These are phyloP conservation scores for Brettanomyces anomalus DNA, from an alignment of 805 yeast species.

Conservation along the genomic window DNA sequence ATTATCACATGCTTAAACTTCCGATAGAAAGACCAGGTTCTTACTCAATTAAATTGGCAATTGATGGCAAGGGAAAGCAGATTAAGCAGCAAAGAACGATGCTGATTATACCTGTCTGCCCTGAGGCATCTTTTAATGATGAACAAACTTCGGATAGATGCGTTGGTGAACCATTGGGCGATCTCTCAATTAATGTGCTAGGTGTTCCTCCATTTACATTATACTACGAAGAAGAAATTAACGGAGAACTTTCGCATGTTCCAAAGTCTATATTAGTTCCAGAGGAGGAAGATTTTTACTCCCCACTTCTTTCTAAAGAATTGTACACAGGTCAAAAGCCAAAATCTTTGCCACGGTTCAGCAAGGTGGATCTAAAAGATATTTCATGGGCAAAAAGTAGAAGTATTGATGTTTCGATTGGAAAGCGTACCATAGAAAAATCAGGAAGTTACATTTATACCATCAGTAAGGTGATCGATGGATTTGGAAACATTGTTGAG, in stretches of 20 bases:
- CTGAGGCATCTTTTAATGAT: conserved; percentile 46
- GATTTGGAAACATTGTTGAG: conserved; percentile 51
- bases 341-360: conserved; percentile 4
- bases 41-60: conserved; percentile 61
- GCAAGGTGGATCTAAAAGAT: conserved; percentile 25
- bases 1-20: conserved; percentile 44
- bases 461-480: conserved; percentile 53
- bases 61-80: conserved; percentile 48
- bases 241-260: conserved; percentile 21
- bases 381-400: conserved; percentile 28
- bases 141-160: conserved; percentile 40
- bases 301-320: conserved; percentile 36
- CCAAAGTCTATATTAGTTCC: conserved; percentile 31
- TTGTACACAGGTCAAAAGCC: conserved; percentile 14
- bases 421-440: conserved; percentile 18
- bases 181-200: conserved; percentile 34
- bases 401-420: conserved; percentile 19
- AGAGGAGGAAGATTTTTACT: conserved; percentile 34
- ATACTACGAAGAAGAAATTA: conserved; percentile 39
- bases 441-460: conserved; percentile 49
- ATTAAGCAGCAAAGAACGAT: conserved; percentile 53
- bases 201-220: conserved; percentile 78
- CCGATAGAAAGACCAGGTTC: conserved; percentile 66
- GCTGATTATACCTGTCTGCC: conserved; percentile 67
- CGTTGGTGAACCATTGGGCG: conserved; percentile 43